These are phyloP conservation scores for Xerocomellus intermedius DNA, from an alignment of 768 basidiomycete genomes.

Conservation along the genomic window DNA sequence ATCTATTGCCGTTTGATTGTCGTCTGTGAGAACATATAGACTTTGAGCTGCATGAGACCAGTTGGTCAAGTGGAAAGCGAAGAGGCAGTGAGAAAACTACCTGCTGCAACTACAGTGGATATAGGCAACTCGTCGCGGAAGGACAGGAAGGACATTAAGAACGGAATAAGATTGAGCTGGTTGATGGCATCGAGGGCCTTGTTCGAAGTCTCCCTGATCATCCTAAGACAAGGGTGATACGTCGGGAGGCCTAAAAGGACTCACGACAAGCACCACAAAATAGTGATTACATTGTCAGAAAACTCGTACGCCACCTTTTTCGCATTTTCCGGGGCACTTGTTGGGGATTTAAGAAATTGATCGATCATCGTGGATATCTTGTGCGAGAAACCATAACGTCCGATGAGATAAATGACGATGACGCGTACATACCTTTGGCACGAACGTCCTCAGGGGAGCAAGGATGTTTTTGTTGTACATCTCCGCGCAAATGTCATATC, in stretches of 20 bases:
- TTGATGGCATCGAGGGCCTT: constrained; percentile 82
- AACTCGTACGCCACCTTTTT: constrained; percentile 82
- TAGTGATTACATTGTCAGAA: constrained; percentile 89
- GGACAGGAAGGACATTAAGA: constrained; percentile 87
- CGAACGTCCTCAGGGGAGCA: constrained; percentile 67
- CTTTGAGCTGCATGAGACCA: constrained; percentile 65
- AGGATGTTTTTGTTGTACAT: constrained; percentile 97
- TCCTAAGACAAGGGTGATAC: constrained; percentile 18
- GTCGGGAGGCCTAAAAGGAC: constrained; percentile 32
- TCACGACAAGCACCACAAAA: constrained; percentile 93
- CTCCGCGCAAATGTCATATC: constrained; percentile 92
- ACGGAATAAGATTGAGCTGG: constrained; percentile 70
- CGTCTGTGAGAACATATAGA: constrained; percentile 89
- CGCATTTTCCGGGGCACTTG: constrained; percentile 63
- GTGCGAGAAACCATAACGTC: background rate
- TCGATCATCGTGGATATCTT: constrained; percentile 76
- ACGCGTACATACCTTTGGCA: constrained; percentile 62
- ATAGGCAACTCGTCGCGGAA: constrained; percentile 67
- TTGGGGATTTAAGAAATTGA: constrained; percentile 60
- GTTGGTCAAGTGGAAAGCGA: background rate
- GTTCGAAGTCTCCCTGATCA: constrained; percentile 81
- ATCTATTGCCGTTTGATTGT: constrained; percentile 74
- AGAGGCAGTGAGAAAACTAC: constrained; percentile 38
- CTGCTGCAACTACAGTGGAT: constrained; percentile 75
- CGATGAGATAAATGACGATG: background rate